Percentiles rank a stretch among this genome's conserved stretches.
Conservation (phyloP, 805 yeast species). For the Grigorovia transvaalensis region DNA sequence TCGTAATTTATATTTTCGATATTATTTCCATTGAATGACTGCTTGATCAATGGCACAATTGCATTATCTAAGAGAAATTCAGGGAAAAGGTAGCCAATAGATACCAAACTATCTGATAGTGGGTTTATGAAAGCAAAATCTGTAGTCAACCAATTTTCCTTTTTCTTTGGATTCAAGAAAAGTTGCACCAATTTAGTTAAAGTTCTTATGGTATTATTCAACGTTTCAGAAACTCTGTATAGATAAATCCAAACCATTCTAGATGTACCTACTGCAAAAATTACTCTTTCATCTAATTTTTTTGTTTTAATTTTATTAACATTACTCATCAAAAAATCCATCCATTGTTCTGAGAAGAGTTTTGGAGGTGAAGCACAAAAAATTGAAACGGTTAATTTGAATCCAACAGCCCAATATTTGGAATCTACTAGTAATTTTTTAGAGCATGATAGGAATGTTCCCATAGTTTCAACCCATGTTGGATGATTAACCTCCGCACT, state of each 20-base stretch:
- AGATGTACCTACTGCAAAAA: slow-evolving; percentile 54
- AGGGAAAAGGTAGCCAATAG: slow-evolving; percentile 68
- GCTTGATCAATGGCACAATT: slow-evolving; percentile 55
- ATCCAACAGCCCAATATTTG: slow-evolving; percentile 56
- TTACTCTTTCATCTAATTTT: slow-evolving; percentile 38
- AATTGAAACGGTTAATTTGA: slow-evolving; percentile 59
- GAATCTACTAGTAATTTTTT: slow-evolving; percentile 35
- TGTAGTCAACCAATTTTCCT: slow-evolving; percentile 66
- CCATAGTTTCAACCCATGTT: slow-evolving; percentile 79
- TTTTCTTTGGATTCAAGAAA: slow-evolving; percentile 46
- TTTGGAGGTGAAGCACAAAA: slow-evolving; percentile 75
- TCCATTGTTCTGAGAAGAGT: slow-evolving; percentile 65
- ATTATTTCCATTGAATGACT: slow-evolving; percentile 45
- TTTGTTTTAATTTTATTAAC: slow-evolving; percentile 58
- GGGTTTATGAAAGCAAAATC: slow-evolving; percentile 55
- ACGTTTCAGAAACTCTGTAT: slow-evolving; percentile 76
- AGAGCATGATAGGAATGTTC: slow-evolving; percentile 44
- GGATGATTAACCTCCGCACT: slow-evolving; percentile 97
- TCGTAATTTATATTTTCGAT: slow-evolving; percentile 63
- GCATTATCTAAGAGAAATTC: slow-evolving; percentile 74
- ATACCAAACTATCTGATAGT: slow-evolving; percentile 61
- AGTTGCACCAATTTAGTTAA: slow-evolving; percentile 53
- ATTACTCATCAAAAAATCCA: slow-evolving; percentile 51
- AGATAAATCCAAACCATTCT: slow-evolving; percentile 84
- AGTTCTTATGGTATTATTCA: slow-evolving; percentile 76